Percentiles rank a stretch among this genome's conserved stretches.
phyloP scores from a whole-genome alignment of 1,284 basidiomycete genomes.

The Pisolithus thermaeus region DNA sequence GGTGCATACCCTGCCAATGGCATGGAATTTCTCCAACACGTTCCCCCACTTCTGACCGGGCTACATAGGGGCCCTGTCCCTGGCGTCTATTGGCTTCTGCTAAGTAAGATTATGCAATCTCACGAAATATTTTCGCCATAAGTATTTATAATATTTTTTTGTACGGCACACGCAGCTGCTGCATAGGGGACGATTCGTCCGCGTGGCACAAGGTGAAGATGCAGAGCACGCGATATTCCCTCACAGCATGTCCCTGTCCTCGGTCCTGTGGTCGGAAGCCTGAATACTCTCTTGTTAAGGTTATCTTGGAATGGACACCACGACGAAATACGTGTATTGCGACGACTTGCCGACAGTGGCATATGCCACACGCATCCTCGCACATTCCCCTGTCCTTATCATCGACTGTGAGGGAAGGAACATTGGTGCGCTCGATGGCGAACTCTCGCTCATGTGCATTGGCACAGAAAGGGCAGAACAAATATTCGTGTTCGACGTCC shows the following conservation, averaged over 20 bases:
- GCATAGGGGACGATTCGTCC: not conserved
- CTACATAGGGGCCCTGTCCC: too few relatives aligned
- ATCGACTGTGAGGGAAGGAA: slow-evolving; percentile 36
- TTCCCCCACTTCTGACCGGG: too few relatives aligned
- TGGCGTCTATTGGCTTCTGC: too few relatives aligned
- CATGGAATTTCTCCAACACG: too few relatives aligned
- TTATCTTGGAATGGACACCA: not conserved
- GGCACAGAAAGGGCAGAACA: slow-evolving; percentile 33
- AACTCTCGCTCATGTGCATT: slow-evolving; percentile 37
- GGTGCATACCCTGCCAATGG: too few relatives aligned
- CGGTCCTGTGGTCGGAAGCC: too few relatives aligned
- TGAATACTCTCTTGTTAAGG: not conserved
- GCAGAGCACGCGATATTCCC: too few relatives aligned
- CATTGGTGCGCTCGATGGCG: slow-evolving; percentile 32
- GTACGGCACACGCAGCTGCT: not conserved
- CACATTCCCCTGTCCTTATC: slow-evolving; percentile 23
- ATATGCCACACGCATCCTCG: slow-evolving; percentile 17
- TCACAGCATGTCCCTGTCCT: too few relatives aligned
- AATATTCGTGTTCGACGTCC: slow-evolving; percentile 38
- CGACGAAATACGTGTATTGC: slow-evolving; percentile 15
- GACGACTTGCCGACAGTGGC: slow-evolving; percentile 8
- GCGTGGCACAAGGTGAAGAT: too few relatives aligned
- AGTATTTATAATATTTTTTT: too few relatives aligned
- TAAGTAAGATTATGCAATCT: too few relatives aligned
- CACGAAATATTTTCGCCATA: too few relatives aligned